These are phyloP conservation scores for Metschnikowia lochheadii DNA, from an alignment of 805 yeast species.

Conservation along the genomic window DNA sequence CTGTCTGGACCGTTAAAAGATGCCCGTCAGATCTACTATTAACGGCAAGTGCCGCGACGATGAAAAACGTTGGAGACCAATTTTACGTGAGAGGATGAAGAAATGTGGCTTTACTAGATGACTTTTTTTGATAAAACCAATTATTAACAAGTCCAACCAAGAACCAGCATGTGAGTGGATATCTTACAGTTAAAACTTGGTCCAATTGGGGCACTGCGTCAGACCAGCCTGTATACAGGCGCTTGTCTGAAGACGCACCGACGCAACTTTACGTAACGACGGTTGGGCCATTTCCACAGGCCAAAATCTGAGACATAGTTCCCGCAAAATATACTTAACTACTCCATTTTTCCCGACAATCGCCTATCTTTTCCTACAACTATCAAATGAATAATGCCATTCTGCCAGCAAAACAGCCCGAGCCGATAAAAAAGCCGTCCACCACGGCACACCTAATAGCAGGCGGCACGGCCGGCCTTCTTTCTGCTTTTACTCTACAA, in stretches of 20 bases:
- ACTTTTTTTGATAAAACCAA: too few species aligned
- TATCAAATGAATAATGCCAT: conserved; percentile 1
- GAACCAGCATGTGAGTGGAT: too few species aligned
- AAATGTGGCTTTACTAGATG: too few species aligned
- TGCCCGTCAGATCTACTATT: too few species aligned
- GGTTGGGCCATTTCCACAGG: not conserved
- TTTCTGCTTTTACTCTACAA: conserved; percentile 76
- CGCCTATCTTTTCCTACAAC: not conserved
- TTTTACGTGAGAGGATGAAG: too few species aligned
- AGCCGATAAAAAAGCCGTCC: conserved; percentile 7
- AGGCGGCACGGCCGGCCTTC: conserved; percentile 81
- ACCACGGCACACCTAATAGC: conserved; percentile 57
- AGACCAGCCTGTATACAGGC: not conserved
- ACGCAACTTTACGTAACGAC: conserved; percentile 3
- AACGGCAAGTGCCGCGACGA: too few species aligned
- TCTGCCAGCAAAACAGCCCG: not conserved
- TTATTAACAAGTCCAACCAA: too few species aligned
- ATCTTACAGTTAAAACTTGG: too few species aligned
- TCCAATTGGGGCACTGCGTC: not conserved
- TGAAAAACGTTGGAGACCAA: too few species aligned
- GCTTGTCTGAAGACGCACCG: not conserved
- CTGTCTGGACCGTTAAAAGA: too few species aligned
- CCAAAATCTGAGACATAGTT: not conserved
- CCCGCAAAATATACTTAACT: not conserved
- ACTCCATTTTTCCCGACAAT: not conserved